Base-by-base conservation (phyloP, 352 stramenopile species). In the Pythium pyrilobum region DNA sequence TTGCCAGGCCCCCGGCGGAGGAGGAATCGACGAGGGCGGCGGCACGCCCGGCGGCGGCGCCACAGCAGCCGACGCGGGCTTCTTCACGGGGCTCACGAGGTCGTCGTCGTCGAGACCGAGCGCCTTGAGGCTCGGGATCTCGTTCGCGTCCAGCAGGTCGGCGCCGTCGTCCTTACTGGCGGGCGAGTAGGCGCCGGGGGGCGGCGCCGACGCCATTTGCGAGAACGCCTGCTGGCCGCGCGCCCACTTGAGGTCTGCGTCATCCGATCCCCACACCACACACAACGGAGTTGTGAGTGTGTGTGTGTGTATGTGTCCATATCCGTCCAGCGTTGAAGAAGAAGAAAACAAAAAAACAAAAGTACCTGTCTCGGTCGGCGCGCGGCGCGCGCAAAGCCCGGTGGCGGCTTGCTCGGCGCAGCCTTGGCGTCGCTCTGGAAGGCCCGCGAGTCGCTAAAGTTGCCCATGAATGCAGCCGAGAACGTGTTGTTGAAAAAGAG, bases 401-500 rank as follows among this genome's bases (percentile, higher is more conserved):
- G 81, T 1, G 80, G 80, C 0, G 73, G 66, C 61, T 67, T 64
- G 45, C 43, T 25, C 23, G 38, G 15, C 10, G 28, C 7, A 12
- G 41, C 18, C 46, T 41, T 34, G 46, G 15, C n/a, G 39, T 21
- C 45, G 44, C 20, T 62, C 37, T 20, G 44, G 39, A 27, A 42
- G 27, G 25, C 39, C 18, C 55, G 16, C 12, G 59, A 60, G 1
- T 85, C 77, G 67, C 76, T 74, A 51, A 94, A 89, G 41, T 71
- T 86, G 46, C 80, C 80, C 73, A 86, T 88, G 58, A 94, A 94
- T 12, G 85, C 74, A 16, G 83, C 81, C 12, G 83, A 90, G 54
- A 94, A 89, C 18, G 80, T 76, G 53, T 94, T 77, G 43, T 94
- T 89, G 59, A 92, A 90, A 52, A 94, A 89, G 25, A 94, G 68